Base-by-base conservation (phyloP, 2,329 filamentous ascomycete genomes). In the Fusarium duplospermum region DNA sequence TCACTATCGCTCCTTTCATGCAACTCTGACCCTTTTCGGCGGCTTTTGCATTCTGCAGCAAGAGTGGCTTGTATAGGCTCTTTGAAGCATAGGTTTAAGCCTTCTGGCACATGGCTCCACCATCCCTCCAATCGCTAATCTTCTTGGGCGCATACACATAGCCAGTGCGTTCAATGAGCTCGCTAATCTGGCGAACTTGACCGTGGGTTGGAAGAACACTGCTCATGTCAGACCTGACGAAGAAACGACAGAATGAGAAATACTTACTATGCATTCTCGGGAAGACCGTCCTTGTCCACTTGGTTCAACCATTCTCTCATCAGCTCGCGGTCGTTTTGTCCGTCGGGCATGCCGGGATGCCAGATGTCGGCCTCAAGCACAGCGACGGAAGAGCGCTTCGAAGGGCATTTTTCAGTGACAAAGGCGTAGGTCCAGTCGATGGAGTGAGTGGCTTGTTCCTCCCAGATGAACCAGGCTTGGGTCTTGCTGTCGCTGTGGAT, bases 401-500 rank as follows among this genome's bases (percentile, higher is more conserved):
- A 56, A n/a, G 66, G 62, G 8, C 66, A 68, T 2, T 54, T 68
- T 6, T 64, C 16, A 1, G 67, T 73, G 4, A 73, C 10, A 11
- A 73, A 47, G 1, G 69, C 67, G 18, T 73, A 73, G 2, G 67
- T 61, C 70, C 63, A 73, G 56, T 73, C 70, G 4, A 33, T 29
- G 2, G 67, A 61, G 6, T 73, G 63, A 0, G 71, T 58, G 16
- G 57, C 57, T 14, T 73, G 67, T 0, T 68, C 35, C 16, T 64
- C 50, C 70, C 71, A 71, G 6, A 71, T 24, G 27, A 73, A 73
- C 63, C 71, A 73, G 1, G 70, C 67, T 10, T 60, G 42, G 14
- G 62, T 27, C 0, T 67, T 68, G 7, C 22, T 24, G 16, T 71
- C 63, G 13, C 24, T 50, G 7, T 73, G 64, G 2, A 54, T 16